These are phyloP conservation scores for Alternaria viburni DNA, from an alignment of 2,329 filamentous ascomycete species.

Conservation along the genomic window DNA sequence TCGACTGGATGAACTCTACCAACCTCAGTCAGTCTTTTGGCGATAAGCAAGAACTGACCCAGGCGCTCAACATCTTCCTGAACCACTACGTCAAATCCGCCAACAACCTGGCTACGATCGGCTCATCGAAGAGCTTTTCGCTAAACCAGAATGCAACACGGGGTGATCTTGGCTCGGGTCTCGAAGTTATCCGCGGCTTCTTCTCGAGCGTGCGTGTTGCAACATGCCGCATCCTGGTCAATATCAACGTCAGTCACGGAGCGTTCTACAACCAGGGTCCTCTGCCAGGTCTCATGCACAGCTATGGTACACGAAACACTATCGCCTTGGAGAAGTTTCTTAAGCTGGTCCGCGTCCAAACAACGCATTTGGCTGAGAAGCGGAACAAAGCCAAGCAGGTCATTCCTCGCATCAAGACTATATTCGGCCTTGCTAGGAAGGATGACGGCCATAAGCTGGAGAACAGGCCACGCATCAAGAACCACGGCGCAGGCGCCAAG, in stretches of 20 bases:
- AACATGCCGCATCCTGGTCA: conserved; percentile 63
- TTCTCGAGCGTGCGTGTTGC: conserved; percentile 65
- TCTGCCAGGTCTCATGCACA: conserved; percentile 39
- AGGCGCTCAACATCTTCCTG: conserved; percentile 65
- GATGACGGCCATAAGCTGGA: conserved; percentile 42
- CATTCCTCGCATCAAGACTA: conserved; percentile 49
- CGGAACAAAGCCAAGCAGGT: conserved; percentile 41
- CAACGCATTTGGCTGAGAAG: conserved; percentile 44
- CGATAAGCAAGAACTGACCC: conserved; percentile 57
- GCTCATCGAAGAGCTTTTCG: conserved; percentile 53
- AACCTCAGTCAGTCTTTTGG: conserved; percentile 45
- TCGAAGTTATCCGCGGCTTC: conserved; percentile 65
- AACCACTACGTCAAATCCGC: conserved; percentile 55
- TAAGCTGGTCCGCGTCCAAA: conserved; percentile 43
- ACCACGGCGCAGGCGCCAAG: conserved; percentile 25
- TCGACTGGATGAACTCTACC: conserved; percentile 55
- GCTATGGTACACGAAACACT: conserved; percentile 19
- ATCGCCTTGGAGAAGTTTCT: conserved; percentile 45
- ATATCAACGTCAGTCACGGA: conserved; percentile 65
- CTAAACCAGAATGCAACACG: conserved; percentile 46
- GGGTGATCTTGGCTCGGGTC: conserved; percentile 55
- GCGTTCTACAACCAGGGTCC: conserved; percentile 60
- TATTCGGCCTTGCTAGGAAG: conserved; percentile 46
- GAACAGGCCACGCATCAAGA: conserved; percentile 18
- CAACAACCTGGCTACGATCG: conserved; percentile 52